Base-by-base conservation (phyloP, 2,329 filamentous ascomycete species). In the Ciborinia camelliae region DNA sequence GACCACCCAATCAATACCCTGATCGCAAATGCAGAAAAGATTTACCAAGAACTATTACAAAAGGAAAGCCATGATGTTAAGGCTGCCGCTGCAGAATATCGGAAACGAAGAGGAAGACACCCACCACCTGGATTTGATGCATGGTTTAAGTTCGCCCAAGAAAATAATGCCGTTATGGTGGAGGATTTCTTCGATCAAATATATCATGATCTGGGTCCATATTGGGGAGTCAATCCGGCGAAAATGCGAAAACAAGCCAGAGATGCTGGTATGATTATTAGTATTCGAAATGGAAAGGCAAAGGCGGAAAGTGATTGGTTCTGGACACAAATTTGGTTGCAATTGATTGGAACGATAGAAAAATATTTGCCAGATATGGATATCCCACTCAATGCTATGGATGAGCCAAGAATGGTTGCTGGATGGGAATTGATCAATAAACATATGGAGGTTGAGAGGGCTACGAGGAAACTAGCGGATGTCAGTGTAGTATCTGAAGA, bases 321-420 rank as follows among this genome's bases (percentile, higher is more conserved):
- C 62, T 76, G 79, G 69, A 77, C 77, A 1, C 74, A 79, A 39
- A 79, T 78, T 3, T 76, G 81, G 71, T 69, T 72, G 51, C 72
- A 74, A 52, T 66, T 77, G 68, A 72, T 74, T 2, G 43, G 70
- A 57, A 76, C 50, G 69, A 82, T 86, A 50, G 80, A 82, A 51
- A 73, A 79, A 18, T 75, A 81, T 54, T 73, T 89, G 26, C 86
- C 86, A 2, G 86, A 89, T 69, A 82, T 89, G 72, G 86, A 89
- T 71, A 86, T 89, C 77, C 81, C 85, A 14, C 81, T 88, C 75
- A 89, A 89, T 73, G 80, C 82, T 58, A 81, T 87, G 79, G 86
- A 89, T 72, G 85, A 89, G 73, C 81, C 86, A 15, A 79, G 86
- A n/a, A 76, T 89, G 23, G 75, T 88, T 37, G 82, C 85, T 0